Base-by-base conservation (phyloP, 495 filamentous ascomycete genomes). In the Penicillium bialowiezense region DNA sequence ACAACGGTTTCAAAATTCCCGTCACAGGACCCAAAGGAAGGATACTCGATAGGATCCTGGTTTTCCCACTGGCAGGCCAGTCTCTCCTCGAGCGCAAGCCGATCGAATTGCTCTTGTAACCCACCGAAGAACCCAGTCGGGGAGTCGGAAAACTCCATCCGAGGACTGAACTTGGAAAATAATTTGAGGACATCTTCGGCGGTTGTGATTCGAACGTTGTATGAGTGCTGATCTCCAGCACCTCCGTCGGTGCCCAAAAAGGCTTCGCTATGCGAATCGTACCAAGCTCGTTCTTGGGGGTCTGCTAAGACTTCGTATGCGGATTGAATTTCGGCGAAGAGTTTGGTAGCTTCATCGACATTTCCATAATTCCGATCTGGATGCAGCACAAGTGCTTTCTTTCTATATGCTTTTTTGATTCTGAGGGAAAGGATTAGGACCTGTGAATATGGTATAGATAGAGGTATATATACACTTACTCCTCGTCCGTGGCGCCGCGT, bases 271-370 rank as follows among this genome's bases (percentile, higher is more conserved):
- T 99, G 93, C 18, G 90, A 88, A 60, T 99, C 92, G 67, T 99
- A 99, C 93, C 93, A 97, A 7, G 91, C 86, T 38, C 95, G 83
- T 64, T 99, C 93, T 64, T 97, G 91, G 7, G 89, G 83, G 64
- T 99, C 95, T 13, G 91, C 95, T 2, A 99, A 84, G 17, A 97
- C 82, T 62, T 97, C 91, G 66, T 97, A 96, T 31, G 93, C 93
- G 8, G 90, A 78, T 63, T 96, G 91, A 19, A 97, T 79, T 56
- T 93, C 90, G 36, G 91, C 90, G 63, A 99, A 99, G 15, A 84
- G 82, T 50, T 70, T 74, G 0, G 93, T 98, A 7, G 92, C 81
- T 51, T 83, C 81, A 52, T 93, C 90, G 43, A 83, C 83, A 61
- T 96, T 85, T 50, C 87, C 88, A 66, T 84, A 89, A 68, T 99